phyloP scores from a whole-genome alignment of 2,329 filamentous ascomycete species.

The Shiraia bambusicola region DNA sequence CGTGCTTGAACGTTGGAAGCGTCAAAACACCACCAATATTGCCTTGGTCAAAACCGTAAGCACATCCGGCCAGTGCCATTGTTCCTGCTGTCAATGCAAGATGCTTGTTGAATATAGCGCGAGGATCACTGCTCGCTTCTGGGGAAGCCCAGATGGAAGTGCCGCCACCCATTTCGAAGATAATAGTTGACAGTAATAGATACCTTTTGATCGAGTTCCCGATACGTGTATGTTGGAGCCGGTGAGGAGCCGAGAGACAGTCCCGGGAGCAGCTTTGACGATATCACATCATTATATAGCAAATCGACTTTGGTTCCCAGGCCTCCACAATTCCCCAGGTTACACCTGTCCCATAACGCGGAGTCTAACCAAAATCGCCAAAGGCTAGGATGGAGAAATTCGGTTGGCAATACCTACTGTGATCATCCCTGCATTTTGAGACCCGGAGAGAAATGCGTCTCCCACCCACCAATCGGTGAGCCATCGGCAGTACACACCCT shows the following conservation, averaged over 20 bases:
- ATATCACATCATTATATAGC: too few relatives aligned
- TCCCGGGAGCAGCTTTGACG: too few relatives aligned
- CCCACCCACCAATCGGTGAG: background rate
- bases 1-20: slow-evolving; percentile 40
- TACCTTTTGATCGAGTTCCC: too few relatives aligned
- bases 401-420: background rate
- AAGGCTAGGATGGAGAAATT: too few relatives aligned
- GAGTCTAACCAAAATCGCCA: too few relatives aligned
- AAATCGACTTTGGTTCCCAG: too few relatives aligned
- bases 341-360: background rate
- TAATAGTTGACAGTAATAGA: background rate
- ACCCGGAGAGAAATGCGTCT: background rate
- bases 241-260: too few relatives aligned
- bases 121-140: slow-evolving; percentile 42
- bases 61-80: slow-evolving; percentile 43
- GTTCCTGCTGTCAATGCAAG: slow-evolving; percentile 39
- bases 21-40: slow-evolving; percentile 46
- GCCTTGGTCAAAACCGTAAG: slow-evolving; percentile 46
- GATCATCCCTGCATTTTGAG: background rate
- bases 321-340: background rate
- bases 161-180: slow-evolving; percentile 41
- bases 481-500: background rate
- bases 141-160: slow-evolving; percentile 44
- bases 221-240: too few relatives aligned
- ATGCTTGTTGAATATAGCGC: slow-evolving; percentile 42